These are phyloP conservation scores for Xylariaceae sp. DNA, from an alignment of 2,329 filamentous ascomycete species.

Conservation along the genomic window DNA sequence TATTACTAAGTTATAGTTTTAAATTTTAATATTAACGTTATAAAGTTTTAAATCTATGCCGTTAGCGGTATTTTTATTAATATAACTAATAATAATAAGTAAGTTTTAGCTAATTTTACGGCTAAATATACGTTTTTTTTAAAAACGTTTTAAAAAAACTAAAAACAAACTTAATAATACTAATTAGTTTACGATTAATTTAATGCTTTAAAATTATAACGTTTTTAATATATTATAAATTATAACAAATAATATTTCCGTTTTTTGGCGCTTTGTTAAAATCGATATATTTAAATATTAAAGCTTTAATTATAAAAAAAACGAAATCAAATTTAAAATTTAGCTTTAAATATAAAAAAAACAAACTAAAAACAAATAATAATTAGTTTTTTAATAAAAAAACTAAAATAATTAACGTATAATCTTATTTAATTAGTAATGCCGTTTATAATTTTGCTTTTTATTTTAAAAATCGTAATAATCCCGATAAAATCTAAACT, in stretches of 20 bases:
- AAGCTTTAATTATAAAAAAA: not conserved
- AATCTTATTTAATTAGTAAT: too few species aligned
- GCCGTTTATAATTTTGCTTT: too few species aligned
- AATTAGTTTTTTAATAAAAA: not conserved
- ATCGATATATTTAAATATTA: not conserved
- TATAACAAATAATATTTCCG: not conserved
- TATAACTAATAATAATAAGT: too few species aligned
- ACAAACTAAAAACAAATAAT: not conserved
- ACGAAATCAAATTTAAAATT: not conserved
- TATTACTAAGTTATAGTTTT: too few species aligned
- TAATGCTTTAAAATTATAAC: not conserved
- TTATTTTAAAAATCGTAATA: too few species aligned
- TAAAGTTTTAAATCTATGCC: too few species aligned
- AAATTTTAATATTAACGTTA: too few species aligned
- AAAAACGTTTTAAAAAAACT: not conserved
- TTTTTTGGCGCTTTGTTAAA: not conserved
- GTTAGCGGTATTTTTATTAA: too few species aligned
- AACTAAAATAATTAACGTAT: not conserved
- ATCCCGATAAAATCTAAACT: too few species aligned
- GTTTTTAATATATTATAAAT: not conserved
- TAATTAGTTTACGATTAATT: not conserved
- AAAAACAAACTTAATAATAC: not conserved
- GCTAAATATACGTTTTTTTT: too few species aligned
- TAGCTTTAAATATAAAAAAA: not conserved
- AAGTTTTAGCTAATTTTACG: too few species aligned